These are phyloP conservation scores for Anacardium occidentale DNA, from an alignment of 345 rosid genomes.

Conservation along the genomic window DNA sequence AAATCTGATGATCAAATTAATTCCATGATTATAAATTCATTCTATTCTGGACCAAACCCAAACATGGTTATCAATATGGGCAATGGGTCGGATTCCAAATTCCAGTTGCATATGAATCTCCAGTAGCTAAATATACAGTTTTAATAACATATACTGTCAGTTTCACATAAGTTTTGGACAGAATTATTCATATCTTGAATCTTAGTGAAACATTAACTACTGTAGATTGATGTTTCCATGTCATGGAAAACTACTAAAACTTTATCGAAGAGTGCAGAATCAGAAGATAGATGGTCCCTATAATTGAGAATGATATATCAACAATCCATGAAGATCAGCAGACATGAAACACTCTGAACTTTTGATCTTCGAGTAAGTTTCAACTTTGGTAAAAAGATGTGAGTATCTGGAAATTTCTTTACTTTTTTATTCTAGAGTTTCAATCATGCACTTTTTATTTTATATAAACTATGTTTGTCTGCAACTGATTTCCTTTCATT, in stretches of 20 bases:
- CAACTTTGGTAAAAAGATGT: slow-evolving; percentile 31
- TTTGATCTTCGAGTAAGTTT: slow-evolving; percentile 28
- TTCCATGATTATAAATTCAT: no score
- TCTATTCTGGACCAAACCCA: no score
- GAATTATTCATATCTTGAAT: background rate
- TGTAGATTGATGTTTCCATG: slow-evolving; percentile 25
- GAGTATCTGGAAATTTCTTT: slow-evolving; percentile 27
- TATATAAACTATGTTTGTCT: slow-evolving; percentile 9
- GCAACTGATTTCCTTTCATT: background rate
- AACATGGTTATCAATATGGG: no score
- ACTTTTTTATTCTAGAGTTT: slow-evolving; percentile 13
- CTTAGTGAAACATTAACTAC: background rate
- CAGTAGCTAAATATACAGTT: background rate
- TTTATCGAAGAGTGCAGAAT: background rate
- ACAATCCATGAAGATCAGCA: slow-evolving; percentile 16
- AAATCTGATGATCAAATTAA: no score
- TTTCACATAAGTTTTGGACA: background rate
- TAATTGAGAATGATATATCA: background rate
- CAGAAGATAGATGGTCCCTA: slow-evolving; percentile 4
- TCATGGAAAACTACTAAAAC: slow-evolving; percentile 15
- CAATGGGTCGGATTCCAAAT: background rate
- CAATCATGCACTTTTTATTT: background rate
- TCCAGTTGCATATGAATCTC: background rate
- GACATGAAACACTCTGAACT: slow-evolving; percentile 26
- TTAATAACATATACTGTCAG: background rate